These are phyloP conservation scores for Zalerion maritima DNA, from an alignment of 495 filamentous ascomycete genomes.

Conservation along the genomic window DNA sequence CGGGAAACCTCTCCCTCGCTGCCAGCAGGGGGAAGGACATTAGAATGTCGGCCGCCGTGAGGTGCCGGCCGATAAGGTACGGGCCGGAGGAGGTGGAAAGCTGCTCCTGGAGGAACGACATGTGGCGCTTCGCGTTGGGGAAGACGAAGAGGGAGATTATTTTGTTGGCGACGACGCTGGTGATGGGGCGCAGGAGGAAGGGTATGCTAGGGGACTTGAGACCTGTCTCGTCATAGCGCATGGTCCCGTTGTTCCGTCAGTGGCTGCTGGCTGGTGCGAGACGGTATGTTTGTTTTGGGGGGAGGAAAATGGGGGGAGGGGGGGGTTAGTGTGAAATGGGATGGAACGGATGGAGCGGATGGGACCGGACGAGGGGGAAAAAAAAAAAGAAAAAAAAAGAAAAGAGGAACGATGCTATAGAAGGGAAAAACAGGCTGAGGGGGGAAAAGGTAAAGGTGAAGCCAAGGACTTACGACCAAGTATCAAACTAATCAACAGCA, in stretches of 20 bases:
- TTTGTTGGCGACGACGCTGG: constrained; percentile 44
- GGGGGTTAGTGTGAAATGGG: too few species aligned
- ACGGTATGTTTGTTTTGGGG: too few species aligned
- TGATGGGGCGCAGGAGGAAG: constrained; percentile 77
- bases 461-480: constrained; percentile 33
- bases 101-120: constrained; percentile 59
- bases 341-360: too few species aligned
- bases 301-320: too few species aligned
- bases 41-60: constrained; percentile 72
- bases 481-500: constrained; percentile 44
- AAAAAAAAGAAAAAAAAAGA: too few species aligned
- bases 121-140: constrained; percentile 48
- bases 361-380: too few species aligned
- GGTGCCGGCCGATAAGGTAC: constrained; percentile 54
- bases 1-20: constrained; percentile 42
- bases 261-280: too few species aligned
- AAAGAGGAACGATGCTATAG: neutral
- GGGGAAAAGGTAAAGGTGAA: neutral
- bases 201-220: constrained; percentile 52
- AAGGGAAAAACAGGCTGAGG: neutral
- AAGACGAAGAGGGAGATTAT: constrained; percentile 45
- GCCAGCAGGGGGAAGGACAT: constrained; percentile 59
- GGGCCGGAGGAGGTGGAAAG: constrained; percentile 51
- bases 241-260: too few species aligned
- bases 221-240: constrained; percentile 21